Base-by-base conservation (phyloP, 768 basidiomycete species). In the Myochromella boudieri region DNA sequence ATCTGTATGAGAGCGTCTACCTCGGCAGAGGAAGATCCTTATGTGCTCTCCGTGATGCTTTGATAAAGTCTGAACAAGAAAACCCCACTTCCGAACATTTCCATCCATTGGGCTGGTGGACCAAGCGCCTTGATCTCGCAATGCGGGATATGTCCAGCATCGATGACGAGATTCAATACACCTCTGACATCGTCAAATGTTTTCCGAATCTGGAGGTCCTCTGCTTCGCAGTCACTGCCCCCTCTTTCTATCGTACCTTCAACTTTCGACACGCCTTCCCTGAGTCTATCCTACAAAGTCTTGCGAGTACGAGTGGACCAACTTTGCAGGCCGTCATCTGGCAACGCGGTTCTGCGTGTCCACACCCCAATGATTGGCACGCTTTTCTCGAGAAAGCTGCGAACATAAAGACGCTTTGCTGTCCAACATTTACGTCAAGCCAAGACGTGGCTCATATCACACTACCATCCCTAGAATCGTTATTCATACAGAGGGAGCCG, bases 1-100 rank as follows among this genome's bases (percentile, higher is more conserved):
- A 56, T 26, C 58, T 64, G 28, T 67, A 61, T 44, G 60, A 63
- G 42, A 57, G 53, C 39, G 33, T 63, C 21, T 29, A 53, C 24
- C 49, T 63, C 21, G 51, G 50, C 15, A 48, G 42, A 38, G 42
- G 25, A n/a, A 46, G 38, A 24, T 44, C 34, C 7, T 22, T 60
- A 26, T 27, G 33, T 8, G 26, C 54, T 3, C 28, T 60, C n/a
- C 38, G 31, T 10, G 46, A 46, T 26, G 52, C 48, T n/a, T 39
- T 60, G 33, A 32, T 27, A 20, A 36, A 6, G 26, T 36, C 28
- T n/a, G 21, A 40, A 15, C 31, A 21, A 22, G 28, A 36, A 34
- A 7, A 6, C 10, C 9, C 6, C 34, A 15, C 8, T 17, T 25
- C 11, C 36, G 34, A 34, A 10, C 32, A 37, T 27, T 22, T 12